Evolutionary conservation across 192 early-diverging fungal species (phyloP), one percentile per base, ranked within the genome.

Genomic region (Entophlyctis luteolus): DNA sequence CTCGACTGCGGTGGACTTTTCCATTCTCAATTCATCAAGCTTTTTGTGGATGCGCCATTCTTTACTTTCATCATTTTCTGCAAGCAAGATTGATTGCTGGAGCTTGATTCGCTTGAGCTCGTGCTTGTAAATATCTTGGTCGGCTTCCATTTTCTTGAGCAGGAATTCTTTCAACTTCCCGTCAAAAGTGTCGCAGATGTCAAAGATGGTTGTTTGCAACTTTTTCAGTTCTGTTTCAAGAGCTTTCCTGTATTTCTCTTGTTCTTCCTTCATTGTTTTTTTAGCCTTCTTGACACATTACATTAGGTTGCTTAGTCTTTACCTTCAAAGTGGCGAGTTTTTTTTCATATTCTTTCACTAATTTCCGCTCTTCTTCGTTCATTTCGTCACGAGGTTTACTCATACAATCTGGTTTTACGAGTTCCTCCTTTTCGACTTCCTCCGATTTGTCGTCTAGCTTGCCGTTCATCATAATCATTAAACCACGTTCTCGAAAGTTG

Each of bases 331-430:
- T 72, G 20, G 77, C 77, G 38, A 85, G 47, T 56, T 86, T 86
- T 69, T 86, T 86, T 67, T 86, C 85, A 72, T 78, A 86, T 68
- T 86, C 85, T 46, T 86, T 86, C 23, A 85, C 62, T 14, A 71
- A 62, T 50, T 82, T 81, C 18, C 71, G 60, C 59, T 86, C 85
- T 27, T 86, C 85, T 12, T 86, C 85, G 2, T 59, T 74, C 80
- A 85, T 73, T 27, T 86, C 85, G 38, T 71, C 75, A 16, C 68
- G 54, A 3, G 85, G 81, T 48, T 86, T 86, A 54, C 74, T 81
- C 81, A 86, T 86, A 71, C 80, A 86, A 27, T 84, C 84, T 0
- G 85, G 84, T 42, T 65, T 42, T 0, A 71, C 53, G 6, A 84
- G 62, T 32, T 82, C 77, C 42, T 76, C 79, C 53, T 85, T 78